Evolutionary conservation across 2,329 filamentous ascomycete species (phyloP).

Genomic region (Claviceps sp.): DNA sequence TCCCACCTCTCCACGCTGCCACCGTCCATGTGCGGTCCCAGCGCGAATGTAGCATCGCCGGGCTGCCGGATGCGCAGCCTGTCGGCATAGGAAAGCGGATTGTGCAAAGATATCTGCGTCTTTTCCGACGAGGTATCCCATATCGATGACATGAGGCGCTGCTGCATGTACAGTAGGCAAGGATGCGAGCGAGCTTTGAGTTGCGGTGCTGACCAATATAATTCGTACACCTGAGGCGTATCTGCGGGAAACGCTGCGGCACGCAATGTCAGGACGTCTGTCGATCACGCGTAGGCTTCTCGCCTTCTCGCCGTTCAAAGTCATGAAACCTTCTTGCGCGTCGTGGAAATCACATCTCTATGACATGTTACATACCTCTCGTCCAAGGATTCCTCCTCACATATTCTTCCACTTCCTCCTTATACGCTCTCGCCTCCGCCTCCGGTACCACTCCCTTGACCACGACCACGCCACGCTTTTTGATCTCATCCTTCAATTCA

Average conservation of each 20-base stretch:
- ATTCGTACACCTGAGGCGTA: slow-evolving; percentile 57
- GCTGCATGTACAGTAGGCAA: slow-evolving; percentile 47
- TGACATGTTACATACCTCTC: slow-evolving; percentile 29
- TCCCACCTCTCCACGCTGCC: slow-evolving; percentile 69
- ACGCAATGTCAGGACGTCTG: not conserved
- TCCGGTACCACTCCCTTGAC: slow-evolving; percentile 52
- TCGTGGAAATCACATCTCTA: too few relatives aligned
- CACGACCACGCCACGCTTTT: slow-evolving; percentile 48
- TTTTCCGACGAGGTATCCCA: slow-evolving; percentile 40
- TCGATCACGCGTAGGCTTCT: too few relatives aligned
- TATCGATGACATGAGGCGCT: slow-evolving; percentile 44
- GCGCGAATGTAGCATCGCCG: slow-evolving; percentile 55
- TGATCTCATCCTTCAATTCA: slow-evolving; percentile 33
- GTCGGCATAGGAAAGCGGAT: slow-evolving; percentile 57
- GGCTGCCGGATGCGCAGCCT: slow-evolving; percentile 58
- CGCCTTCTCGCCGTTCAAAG: too few relatives aligned
- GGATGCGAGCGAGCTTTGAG: slow-evolving; percentile 53
- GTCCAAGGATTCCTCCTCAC: slow-evolving; percentile 48
- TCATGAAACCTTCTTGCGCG: too few relatives aligned
- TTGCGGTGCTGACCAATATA: slow-evolving; percentile 63
- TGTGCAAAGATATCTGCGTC: slow-evolving; percentile 32
- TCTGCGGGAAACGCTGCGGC: slow-evolving; percentile 47
- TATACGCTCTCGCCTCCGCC: slow-evolving; percentile 49
- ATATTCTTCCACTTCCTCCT: slow-evolving; percentile 51
- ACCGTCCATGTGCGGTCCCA: slow-evolving; percentile 62